Conservation (phyloP, 805 yeast species). For the Ogataea neopini region DNA sequence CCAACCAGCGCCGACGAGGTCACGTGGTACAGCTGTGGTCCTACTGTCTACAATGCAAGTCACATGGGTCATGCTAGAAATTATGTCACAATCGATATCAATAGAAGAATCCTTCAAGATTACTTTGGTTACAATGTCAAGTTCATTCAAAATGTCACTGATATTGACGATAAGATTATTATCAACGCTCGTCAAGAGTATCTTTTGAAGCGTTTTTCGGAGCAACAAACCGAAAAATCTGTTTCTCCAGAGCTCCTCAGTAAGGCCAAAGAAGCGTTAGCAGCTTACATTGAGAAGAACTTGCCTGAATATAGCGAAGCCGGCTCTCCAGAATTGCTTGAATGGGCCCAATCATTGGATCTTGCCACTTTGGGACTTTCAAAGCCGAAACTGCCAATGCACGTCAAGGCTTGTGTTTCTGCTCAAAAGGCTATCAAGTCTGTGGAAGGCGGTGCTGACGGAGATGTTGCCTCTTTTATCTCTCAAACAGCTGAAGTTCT, state of each 20-base stretch:
- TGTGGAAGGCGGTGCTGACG: background rate
- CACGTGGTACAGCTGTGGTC: slow-evolving; percentile 98
- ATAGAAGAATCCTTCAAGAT: slow-evolving; percentile 84
- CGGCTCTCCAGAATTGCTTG: slow-evolving; percentile 39
- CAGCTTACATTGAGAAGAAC: slow-evolving; percentile 52
- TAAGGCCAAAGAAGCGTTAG: slow-evolving; percentile 46
- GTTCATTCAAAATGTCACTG: slow-evolving; percentile 97
- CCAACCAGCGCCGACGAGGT: slow-evolving; percentile 66
- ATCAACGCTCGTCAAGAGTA: slow-evolving; percentile 89
- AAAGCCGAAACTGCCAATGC: slow-evolving; percentile 88
- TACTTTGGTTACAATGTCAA: slow-evolving; percentile 87
- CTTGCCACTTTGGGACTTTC: slow-evolving; percentile 48
- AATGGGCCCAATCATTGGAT: slow-evolving; percentile 56
- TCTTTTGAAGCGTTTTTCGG: slow-evolving; percentile 63
- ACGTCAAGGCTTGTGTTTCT: slow-evolving; percentile 57
- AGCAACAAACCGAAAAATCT: slow-evolving; percentile 29
- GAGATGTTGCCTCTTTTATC: slow-evolving; percentile 40
- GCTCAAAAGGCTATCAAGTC: slow-evolving; percentile 50
- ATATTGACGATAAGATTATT: slow-evolving; percentile 95
- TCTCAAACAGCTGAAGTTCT: slow-evolving; percentile 68
- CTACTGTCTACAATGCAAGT: slow-evolving; percentile 92
- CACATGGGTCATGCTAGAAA: slow-evolving; percentile 99
- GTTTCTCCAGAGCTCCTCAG: slow-evolving; percentile 39
- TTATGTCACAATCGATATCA: slow-evolving; percentile 91
- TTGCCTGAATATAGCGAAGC: slow-evolving; percentile 43